Evolutionary conservation across 768 basidiomycete genomes (phyloP), one percentile per base, ranked within the genome.

Genomic region (Podaxis sp.): DNA sequence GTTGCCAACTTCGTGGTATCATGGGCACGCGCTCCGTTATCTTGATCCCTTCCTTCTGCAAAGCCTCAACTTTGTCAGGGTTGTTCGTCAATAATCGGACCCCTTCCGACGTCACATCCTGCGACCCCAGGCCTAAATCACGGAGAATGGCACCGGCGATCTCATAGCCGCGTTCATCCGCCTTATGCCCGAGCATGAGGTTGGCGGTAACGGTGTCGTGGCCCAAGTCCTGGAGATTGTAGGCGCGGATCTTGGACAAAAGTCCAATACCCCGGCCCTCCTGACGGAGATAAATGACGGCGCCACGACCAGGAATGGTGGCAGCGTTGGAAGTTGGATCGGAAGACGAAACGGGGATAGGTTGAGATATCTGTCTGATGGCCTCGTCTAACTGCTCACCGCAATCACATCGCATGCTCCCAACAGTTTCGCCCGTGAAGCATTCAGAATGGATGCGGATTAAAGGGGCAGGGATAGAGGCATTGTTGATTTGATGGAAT

Each of bases 191-290:
- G 33, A 99, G 87, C 83, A 97, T 85, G 41, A 99, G 78, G 74
- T 99, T 99, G 28, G 97, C 97, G 4, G 92, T 89, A 67, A 99
- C 97, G n/a, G 97, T 99, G 77, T 99, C 97, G 71, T 98, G 93
- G 0, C 97, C 97, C 56, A 99, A 78, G 73, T 99, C 97, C 74
- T 99, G 97, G 20, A 99, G 81, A 72, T 99, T 99, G 78, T 99
- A 99, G 13, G 97, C 97, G 37, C 91, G 86, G 63, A 99, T 92
- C 76, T 99, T 99, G 55, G 95, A 95, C 40, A 98, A 77, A 2
- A 99, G 80, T 0, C 97, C 97, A 68, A 99, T 99, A 12, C 97
- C 97, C 20, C 97, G 88, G 36, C 97, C 97, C 73, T 99, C 97
- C 74, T 99, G 97, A 13, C 96, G 89, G 63, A 99, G 84, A 75